Percentiles rank a stretch among this genome's conserved stretches.
Evolutionary conservation across 2,329 filamentous ascomycete genomes (phyloP).

Genomic region (Alternaria novae-zelandiae): DNA sequence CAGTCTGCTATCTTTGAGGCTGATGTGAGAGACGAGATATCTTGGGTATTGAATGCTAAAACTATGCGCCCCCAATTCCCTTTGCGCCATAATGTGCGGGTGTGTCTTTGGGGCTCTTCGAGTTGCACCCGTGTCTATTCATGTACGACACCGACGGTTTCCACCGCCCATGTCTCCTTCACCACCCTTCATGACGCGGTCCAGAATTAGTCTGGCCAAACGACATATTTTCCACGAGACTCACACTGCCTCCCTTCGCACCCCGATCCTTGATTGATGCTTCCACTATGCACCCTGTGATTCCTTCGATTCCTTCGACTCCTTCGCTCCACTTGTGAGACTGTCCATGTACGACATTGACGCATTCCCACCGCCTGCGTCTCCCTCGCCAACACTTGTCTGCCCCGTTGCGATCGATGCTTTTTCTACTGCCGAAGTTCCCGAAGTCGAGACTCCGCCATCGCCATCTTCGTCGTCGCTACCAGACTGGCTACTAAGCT

Average conservation of each 20-base stretch:
- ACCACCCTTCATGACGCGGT: background rate
- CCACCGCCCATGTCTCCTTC: constrained; percentile 1
- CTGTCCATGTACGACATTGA: constrained; percentile 11
- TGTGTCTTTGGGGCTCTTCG: background rate
- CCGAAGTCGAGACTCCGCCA: constrained; percentile 28
- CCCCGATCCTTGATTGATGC: background rate
- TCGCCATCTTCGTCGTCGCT: constrained; percentile 41
- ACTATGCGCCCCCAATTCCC: constrained; percentile 4
- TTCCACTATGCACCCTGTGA: background rate
- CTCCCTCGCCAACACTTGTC: background rate
- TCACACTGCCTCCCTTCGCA: background rate
- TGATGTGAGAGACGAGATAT: background rate
- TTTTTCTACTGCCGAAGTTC: constrained; percentile 5
- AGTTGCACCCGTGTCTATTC: constrained; percentile 1
- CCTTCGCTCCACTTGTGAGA: background rate
- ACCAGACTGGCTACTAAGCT: constrained; percentile 44
- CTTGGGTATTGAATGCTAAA: constrained; percentile 7
- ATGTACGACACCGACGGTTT: constrained; percentile 6
- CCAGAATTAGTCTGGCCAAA: background rate
- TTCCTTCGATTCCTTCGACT: background rate
- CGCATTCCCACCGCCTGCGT: constrained; percentile 3
- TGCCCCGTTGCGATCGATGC: constrained; percentile 2
- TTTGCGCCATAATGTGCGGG: background rate
- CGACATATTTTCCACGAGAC: background rate
- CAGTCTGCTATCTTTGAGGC: background rate